Evolutionary conservation across 1,139 yeast species (phyloP), one percentile per base, ranked within the genome.

Genomic region (Scheffersomyces titani): DNA sequence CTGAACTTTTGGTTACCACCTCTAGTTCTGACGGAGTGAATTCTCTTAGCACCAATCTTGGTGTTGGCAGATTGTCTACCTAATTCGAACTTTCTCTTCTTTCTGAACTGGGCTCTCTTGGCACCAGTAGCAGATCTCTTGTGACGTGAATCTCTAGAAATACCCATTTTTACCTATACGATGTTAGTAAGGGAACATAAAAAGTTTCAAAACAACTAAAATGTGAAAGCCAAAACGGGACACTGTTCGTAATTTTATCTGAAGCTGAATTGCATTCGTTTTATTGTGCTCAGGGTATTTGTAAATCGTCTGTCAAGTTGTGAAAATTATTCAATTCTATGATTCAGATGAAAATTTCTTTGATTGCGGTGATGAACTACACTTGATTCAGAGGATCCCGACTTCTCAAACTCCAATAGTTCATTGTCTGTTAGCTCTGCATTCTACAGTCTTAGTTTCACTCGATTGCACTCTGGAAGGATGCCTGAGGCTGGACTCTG

Each of bases 91-190:
- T 94, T 94, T 89, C 99, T 89, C 97, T 94, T 94, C 94, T 94
- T 94, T 91, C 99, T 93, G 96, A 89, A 92, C 84, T 92, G 97
- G 83, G 99, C 98, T 85, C 98, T 93, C 86, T 92, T 93, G 81
- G 99, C 99, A 89, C 99, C 99, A 80, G 99, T 93, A 83, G 97
- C 97, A 76, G 98, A 85, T 85, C 99, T 96, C 91, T 94, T 94
- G 92, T 94, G 99, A 87, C 98, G 97, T 83, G 99, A 93, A 88
- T 94, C 99, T 89, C 99, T 96, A 85, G 98, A 93, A 90, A 94
- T 94, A 93, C 99, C 98, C 99, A 94, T 94, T 70, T 65, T 75
- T 69, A 66, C 62, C 65, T 63, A 63, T 54, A 53, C 55, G 51
- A 52, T 55, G 76, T 73, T 73, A 74, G 77, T 74, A 74, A 49